Conservation (phyloP, 2,329 filamentous ascomycete genomes). For the Pyricularia pennisetigena region DNA sequence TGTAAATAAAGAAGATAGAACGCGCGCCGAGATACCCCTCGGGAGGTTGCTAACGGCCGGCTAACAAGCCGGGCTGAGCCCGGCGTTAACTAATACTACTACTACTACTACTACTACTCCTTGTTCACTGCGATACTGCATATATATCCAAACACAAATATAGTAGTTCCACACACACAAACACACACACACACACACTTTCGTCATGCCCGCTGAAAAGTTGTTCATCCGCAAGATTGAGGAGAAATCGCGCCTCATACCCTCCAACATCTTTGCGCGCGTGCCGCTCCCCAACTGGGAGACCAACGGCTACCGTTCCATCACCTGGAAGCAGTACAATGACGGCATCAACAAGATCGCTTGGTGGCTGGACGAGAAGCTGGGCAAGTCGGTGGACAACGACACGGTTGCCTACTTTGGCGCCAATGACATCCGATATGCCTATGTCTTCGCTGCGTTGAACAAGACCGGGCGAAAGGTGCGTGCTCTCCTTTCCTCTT, state of each 20-base stretch:
- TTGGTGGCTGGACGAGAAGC: background rate
- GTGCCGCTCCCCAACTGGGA: background rate
- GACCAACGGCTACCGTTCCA: background rate
- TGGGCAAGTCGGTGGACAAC: background rate
- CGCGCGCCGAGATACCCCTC: too few species aligned
- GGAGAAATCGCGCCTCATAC: background rate
- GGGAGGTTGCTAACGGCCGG: too few species aligned
- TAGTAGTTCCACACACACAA: too few species aligned
- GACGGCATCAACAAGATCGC: background rate
- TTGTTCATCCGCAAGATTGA: background rate
- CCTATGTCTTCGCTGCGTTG: background rate
- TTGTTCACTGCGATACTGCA: too few species aligned
- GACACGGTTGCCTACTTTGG: background rate
- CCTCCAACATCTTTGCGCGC: background rate
- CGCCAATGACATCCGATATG: background rate
- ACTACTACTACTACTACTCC: too few species aligned
- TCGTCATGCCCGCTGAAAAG: background rate
- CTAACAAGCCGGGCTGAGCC: too few species aligned
- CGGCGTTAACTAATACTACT: too few species aligned
- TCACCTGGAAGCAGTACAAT: background rate
- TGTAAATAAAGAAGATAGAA: too few species aligned
- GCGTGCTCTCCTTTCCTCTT: too few species aligned
- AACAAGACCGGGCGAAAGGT: background rate
- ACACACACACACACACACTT: too few species aligned
- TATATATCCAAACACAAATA: too few species aligned